These are phyloP conservation scores for Rhizopogon vesiculosus DNA, from an alignment of 768 basidiomycete genomes.

Conservation along the genomic window DNA sequence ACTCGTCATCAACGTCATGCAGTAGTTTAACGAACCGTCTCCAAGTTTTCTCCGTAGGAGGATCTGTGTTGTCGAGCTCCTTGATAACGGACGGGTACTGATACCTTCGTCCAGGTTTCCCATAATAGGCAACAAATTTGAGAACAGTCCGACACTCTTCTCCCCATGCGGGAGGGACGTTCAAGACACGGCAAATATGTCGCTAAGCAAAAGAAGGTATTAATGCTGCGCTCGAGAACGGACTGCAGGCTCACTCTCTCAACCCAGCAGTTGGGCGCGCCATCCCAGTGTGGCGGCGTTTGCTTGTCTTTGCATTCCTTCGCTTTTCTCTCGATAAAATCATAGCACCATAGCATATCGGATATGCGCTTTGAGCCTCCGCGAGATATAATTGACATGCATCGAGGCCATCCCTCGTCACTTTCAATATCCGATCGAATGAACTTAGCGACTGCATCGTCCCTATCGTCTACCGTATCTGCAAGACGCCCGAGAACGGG, in stretches of 20 bases:
- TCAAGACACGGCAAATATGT: constrained; percentile 52
- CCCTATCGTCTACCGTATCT: constrained; percentile 34
- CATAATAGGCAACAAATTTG: constrained; percentile 49
- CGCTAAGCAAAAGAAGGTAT: constrained; percentile 12
- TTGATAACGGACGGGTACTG: constrained; percentile 46
- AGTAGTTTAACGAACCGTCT: constrained; percentile 46
- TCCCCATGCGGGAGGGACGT: constrained; percentile 37
- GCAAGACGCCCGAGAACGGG: constrained; percentile 21
- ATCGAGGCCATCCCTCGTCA: constrained; percentile 41
- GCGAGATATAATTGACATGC: constrained; percentile 34
- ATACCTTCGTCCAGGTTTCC: constrained; percentile 44
- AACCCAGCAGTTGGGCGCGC: constrained; percentile 32
- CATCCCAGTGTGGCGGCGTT: constrained; percentile 38
- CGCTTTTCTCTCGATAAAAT: constrained; percentile 46
- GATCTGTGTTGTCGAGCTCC: constrained; percentile 43
- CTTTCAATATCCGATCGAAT: constrained; percentile 40
- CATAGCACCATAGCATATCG: constrained; percentile 45
- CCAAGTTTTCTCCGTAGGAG: constrained; percentile 41
- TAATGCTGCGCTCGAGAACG: neutral
- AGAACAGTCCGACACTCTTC: constrained; percentile 47
- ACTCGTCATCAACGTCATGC: constrained; percentile 37
- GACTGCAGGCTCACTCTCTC: constrained; percentile 35
- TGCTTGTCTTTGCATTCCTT: constrained; percentile 39
- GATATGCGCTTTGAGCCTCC: constrained; percentile 34
- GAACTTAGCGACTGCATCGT: constrained; percentile 37